A percentile compares a stretch with the other conserved stretches of the same genome.
Conservation (phyloP, 345 rosid species). For the Corymbia maculata region DNA sequence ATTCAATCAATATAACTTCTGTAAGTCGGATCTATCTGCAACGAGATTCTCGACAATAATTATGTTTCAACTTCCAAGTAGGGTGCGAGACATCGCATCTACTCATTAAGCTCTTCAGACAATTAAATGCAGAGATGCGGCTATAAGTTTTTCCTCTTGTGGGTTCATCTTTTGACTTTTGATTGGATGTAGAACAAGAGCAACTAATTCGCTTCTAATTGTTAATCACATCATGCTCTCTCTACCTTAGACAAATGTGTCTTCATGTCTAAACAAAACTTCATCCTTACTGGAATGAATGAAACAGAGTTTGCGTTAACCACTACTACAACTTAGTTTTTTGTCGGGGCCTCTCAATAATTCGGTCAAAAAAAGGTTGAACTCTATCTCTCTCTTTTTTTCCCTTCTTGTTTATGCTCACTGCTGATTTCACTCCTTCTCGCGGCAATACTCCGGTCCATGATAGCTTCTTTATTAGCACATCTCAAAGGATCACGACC, state of each 20-base stretch:
- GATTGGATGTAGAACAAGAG: not conserved
- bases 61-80: not conserved
- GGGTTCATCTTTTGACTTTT: not conserved
- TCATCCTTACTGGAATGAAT: not conserved
- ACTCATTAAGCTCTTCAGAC: not conserved
- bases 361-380: not conserved
- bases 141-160: not conserved
- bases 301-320: not conserved
- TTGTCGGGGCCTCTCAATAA: not conserved
- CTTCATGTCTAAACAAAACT: not conserved
- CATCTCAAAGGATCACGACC: conserved; percentile 16
- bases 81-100: not conserved
- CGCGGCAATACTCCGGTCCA: conserved; percentile 79
- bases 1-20: not conserved
- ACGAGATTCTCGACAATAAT: not conserved
- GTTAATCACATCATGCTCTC: not conserved
- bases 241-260: not conserved
- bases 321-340: not conserved
- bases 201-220: not conserved
- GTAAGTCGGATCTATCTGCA: not conserved
- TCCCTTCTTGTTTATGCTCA: not conserved
- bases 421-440: conserved; percentile 90
- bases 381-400: not conserved
- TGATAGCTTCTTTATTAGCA: conserved; percentile 23
- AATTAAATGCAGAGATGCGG: not conserved